Percentiles rank a stretch among this genome's conserved stretches.
phyloP scores from a whole-genome alignment of 2,329 filamentous ascomycete genomes.

The Pestalotiopsis sp. region DNA sequence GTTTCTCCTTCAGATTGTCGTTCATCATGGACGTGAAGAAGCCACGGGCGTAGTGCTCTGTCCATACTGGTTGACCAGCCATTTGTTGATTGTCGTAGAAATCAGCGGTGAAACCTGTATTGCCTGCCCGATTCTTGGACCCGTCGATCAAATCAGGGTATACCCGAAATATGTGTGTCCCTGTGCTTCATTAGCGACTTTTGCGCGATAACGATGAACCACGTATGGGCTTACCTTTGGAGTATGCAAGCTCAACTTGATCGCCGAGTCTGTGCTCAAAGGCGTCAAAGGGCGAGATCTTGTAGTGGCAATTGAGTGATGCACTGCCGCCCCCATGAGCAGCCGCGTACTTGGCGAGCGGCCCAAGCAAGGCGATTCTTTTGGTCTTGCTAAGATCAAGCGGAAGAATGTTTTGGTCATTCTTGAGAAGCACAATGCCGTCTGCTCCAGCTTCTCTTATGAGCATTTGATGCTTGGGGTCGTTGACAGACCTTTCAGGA shows the following conservation, averaged over 20 bases:
- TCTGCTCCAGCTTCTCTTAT: conserved; percentile 1
- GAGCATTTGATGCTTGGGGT: not conserved
- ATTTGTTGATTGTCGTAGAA: not conserved
- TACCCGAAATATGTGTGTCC: not conserved
- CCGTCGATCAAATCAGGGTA: conserved; percentile 1
- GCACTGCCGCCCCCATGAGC: conserved; percentile 3
- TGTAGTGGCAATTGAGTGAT: conserved; percentile 4
- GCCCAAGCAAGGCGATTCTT: not conserved
- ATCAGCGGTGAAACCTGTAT: conserved; percentile 4
- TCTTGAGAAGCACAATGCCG: conserved; percentile 9
- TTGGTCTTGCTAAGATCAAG: not conserved
- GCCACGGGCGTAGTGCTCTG: conserved; percentile 2
- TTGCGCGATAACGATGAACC: not conserved
- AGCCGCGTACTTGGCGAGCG: not conserved
- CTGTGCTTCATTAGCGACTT: not conserved
- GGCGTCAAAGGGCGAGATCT: not conserved
- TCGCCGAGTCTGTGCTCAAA: not conserved
- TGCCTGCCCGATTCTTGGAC: not conserved
- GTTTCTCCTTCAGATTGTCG: not conserved
- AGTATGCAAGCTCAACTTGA: not conserved
- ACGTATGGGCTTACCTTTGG: not conserved
- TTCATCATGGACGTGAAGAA: conserved; percentile 8
- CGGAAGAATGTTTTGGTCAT: conserved; percentile 10
- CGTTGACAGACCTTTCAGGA: not conserved
- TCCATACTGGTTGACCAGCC: not conserved